Conservation (phyloP, 306 rosid species). For the Vicia faba region DNA sequence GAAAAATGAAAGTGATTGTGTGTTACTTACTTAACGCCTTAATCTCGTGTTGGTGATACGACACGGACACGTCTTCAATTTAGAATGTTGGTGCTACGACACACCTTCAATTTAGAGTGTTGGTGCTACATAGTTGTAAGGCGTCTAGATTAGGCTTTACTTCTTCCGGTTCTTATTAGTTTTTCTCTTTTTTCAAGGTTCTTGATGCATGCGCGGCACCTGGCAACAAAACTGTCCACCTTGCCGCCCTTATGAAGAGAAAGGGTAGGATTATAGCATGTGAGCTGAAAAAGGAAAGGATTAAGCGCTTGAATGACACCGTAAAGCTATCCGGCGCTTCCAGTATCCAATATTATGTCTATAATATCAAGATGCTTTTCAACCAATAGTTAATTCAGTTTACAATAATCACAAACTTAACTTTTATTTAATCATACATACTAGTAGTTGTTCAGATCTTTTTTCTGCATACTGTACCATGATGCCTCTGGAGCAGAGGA, state of each 20-base stretch:
- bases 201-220: conserved; percentile 96
- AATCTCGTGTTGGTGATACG: too few relatives aligned
- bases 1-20: not conserved
- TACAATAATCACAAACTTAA: not conserved
- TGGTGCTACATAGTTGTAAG: not conserved
- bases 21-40: not conserved
- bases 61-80: too few relatives aligned
- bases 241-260: conserved; percentile 84
- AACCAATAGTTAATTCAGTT: conserved; percentile 24
- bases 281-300: conserved; percentile 71
- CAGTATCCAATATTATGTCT: conserved; percentile 58
- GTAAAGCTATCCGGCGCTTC: conserved; percentile 83
- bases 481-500: conserved; percentile 11
- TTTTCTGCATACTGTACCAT: conserved; percentile 7
- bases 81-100: not conserved
- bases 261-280: conserved; percentile 80
- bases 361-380: conserved; percentile 8
- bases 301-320: conserved; percentile 68
- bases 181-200: conserved; percentile 60
- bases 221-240: conserved; percentile 94
- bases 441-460: conserved; percentile 10
- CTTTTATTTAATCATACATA: conserved; percentile 9
- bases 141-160: not conserved
- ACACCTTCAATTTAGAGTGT: not conserved
- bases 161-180: conserved; percentile 16